Evolutionary conservation across 2,329 filamentous ascomycete genomes (phyloP), one percentile per base, ranked within the genome.

Genomic region (Calonectria hawksworthii): DNA sequence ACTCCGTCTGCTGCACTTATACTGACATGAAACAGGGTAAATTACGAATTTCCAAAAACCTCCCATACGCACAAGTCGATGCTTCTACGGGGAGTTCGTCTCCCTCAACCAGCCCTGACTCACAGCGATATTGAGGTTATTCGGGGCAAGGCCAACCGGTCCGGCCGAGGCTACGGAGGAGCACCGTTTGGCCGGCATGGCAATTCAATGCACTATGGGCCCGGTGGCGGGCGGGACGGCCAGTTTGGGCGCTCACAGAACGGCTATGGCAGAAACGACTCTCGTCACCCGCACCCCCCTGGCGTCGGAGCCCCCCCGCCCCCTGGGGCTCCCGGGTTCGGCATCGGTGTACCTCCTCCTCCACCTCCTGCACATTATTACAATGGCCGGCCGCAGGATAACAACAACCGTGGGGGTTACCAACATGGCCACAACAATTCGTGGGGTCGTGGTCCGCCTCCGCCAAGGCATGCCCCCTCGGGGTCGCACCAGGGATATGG

Each of bases 31-130:
- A 68, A 21, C 77, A 98, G 94, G 82, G 96, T 99, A 14, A 88
- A 94, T 81, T 99, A 98, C 83, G 92, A 95, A 56, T 94, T 98
- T 86, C 96, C 96, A 0, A 88, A 90, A 51, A 92, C 92, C 23
- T 89, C 88, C 13, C 91, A 95, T 80, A 88, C 92, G 6, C 97
- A 99, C 86, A 98, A 98, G 83, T 98, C 96, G 8, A 98, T 98
- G 94, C 90, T 99, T 18, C 89, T 99, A 44, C 93, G 95, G 3
- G 97, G 97, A 16, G 93, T 96, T 50, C 92, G 93, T 80, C 89
- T 96, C 72, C 92, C 94, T 6, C 86, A 90, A 2, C 92, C 95
- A 2, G 93, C 92, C 13, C 90, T 99, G 1, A 94, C 94, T 72
- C 90, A 91, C 41, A 91, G 90, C 73, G 96, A 98, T 81, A 92